Evolutionary conservation across 2,329 filamentous ascomycete genomes (phyloP).

Genomic region (Rhexocercosporidium sp.): DNA sequence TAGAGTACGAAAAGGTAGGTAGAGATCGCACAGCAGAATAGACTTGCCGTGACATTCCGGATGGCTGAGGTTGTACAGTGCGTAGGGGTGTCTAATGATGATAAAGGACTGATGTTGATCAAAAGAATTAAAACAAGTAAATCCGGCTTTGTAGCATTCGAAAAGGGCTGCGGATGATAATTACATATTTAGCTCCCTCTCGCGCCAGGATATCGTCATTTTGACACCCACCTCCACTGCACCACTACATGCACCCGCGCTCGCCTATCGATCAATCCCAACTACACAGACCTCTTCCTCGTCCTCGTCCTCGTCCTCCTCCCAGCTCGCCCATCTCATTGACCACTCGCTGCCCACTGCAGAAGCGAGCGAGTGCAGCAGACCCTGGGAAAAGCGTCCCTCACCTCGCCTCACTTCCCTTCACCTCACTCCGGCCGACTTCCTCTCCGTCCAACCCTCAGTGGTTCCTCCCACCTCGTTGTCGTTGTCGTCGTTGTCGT

Average conservation of each 20-base stretch:
- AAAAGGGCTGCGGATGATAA: neutral
- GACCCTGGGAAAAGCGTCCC: neutral
- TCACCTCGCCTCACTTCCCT: neutral
- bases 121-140: neutral
- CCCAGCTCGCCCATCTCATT: neutral
- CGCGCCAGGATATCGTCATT: slow-evolving; percentile 4
- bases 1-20: neutral
- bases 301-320: too few relatives aligned
- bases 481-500: neutral
- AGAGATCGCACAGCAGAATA: neutral
- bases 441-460: neutral
- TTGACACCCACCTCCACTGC: neutral
- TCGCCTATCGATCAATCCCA: neutral
- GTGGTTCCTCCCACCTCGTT: neutral
- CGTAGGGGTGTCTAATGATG: neutral
- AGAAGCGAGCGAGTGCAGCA: neutral
- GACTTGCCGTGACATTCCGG: neutral
- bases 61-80: neutral
- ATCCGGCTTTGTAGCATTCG: neutral
- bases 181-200: neutral
- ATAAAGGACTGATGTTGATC: too few relatives aligned
- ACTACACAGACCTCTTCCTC: neutral
- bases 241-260: neutral
- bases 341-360: slow-evolving; percentile 3
- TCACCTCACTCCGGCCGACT: neutral